Evolutionary conservation across 2,329 filamentous ascomycete species (phyloP), one percentile per base, ranked within the genome.

Genomic region (Falciphora oryzae): DNA sequence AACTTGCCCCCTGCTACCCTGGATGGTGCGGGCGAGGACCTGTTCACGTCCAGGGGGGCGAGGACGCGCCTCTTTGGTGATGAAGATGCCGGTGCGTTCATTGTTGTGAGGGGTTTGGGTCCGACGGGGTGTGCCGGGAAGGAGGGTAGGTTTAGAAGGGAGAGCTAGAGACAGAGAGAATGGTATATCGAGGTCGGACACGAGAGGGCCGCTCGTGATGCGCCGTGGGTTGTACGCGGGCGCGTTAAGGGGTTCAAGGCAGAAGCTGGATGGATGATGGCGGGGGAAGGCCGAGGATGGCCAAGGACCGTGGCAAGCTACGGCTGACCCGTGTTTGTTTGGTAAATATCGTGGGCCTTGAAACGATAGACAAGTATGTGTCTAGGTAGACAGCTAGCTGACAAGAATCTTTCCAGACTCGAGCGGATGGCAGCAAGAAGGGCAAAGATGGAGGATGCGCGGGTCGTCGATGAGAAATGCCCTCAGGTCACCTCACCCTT

Each of bases 21-120:
- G 18, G 60, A 27, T 69, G 65, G 63, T 69, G 66, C 53, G 61
- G 69, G 73, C 65, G 74, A 75, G 50, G 74, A 72, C 71, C 76
- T 76, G 75, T 83, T 83, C 64, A 77, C 76, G 73, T 82, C 75
- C 62, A 81, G 74, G 28, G 78, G 72, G 63, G 77, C 80, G 57
- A 83, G 78, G 67, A 78, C 80, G 78, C 81, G 81, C 78, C 79
- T 75, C 71, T 81, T 82, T 53, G 71, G 67, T 14, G 80, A 80
- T 57, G 76, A 73, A 38, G 72, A 66, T 64, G 44, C 44, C 18
- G 44, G 44, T 38, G 38, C 35, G 14, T 35, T 18, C 16, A 44
- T 38, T 62, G 35, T 31, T 61, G 59, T 50, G 59, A 25, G 14
- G 60, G 22, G 60, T 28, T 29, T 8, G 44, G 44, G n/a, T n/a